These are phyloP conservation scores for Aspergillus sp. DNA, from an alignment of 2,329 filamentous ascomycete species.

Conservation along the genomic window DNA sequence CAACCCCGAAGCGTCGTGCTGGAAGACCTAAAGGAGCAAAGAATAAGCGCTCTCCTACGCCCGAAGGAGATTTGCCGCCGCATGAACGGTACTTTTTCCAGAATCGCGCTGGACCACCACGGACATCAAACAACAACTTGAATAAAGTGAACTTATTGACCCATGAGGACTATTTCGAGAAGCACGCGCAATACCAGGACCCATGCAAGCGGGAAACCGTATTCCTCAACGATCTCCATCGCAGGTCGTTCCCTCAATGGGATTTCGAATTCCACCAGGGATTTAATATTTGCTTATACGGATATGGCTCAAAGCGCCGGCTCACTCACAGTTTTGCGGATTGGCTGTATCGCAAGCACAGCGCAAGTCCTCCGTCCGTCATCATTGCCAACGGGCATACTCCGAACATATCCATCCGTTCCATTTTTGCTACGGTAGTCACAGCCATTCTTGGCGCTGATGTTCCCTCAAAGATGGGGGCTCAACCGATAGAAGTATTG, in stretches of 20 bases:
- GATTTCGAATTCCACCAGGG: slow-evolving; percentile 81
- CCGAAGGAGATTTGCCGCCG: slow-evolving; percentile 76
- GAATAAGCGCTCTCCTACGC: slow-evolving; percentile 71
- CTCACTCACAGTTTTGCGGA: slow-evolving; percentile 75
- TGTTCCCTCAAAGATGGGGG: slow-evolving; percentile 53
- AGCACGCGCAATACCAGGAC: slow-evolving; percentile 64
- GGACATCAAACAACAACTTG: slow-evolving; percentile 85
- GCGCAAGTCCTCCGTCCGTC: slow-evolving; percentile 55
- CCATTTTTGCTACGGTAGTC: slow-evolving; percentile 60
- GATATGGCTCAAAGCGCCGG: slow-evolving; percentile 82
- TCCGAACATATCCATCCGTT: slow-evolving; percentile 45
- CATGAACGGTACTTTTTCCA: slow-evolving; percentile 94
- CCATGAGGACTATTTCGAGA: slow-evolving; percentile 85
- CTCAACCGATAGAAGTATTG: slow-evolving; percentile 68
- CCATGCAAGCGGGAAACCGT: slow-evolving; percentile 68
- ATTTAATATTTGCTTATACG: slow-evolving; percentile 89
- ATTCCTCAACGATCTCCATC: slow-evolving; percentile 72
- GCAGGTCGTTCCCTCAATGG: slow-evolving; percentile 87
- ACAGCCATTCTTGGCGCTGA: slow-evolving; percentile 54
- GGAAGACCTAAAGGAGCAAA: slow-evolving; percentile 57
- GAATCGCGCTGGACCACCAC: slow-evolving; percentile 75
- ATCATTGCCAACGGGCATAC: slow-evolving; percentile 84
- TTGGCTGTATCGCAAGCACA: slow-evolving; percentile 57
- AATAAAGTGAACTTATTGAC: slow-evolving; percentile 73
- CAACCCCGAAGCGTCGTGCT: slow-evolving; percentile 56